These are phyloP conservation scores for Aspergillus alliaceus DNA, from an alignment of 2,329 filamentous ascomycete species.

Conservation along the genomic window DNA sequence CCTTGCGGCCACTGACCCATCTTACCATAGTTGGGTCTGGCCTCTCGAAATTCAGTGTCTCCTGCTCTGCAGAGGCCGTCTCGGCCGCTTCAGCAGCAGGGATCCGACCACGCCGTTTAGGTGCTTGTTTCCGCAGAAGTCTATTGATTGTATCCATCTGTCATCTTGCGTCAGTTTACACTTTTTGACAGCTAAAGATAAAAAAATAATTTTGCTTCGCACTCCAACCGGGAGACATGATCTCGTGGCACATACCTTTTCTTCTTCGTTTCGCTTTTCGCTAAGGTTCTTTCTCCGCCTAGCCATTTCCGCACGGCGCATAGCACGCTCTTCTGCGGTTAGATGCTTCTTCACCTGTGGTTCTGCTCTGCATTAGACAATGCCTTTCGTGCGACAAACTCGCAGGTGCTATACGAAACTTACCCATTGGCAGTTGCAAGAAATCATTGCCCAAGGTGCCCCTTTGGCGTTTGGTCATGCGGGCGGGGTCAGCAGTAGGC, in stretches of 20 bases:
- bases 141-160: constrained; percentile 68
- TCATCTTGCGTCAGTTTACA: constrained; percentile 15
- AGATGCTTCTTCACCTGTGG: constrained; percentile 72
- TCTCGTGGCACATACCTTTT: constrained; percentile 60
- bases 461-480: constrained; percentile 68
- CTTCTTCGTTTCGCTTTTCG: constrained; percentile 76
- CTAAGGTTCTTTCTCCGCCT: constrained; percentile 70
- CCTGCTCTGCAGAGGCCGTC: constrained; percentile 40
- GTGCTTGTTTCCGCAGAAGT: constrained; percentile 65
- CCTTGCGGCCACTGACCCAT: constrained; percentile 45
- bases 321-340: constrained; percentile 71
- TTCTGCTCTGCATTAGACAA: constrained; percentile 43
- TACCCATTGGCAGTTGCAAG: constrained; percentile 57
- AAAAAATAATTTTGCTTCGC: neutral
- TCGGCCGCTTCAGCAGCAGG: constrained; percentile 46
- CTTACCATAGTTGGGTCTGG: constrained; percentile 46
- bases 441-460: constrained; percentile 57
- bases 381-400: neutral
- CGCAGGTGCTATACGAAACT: constrained; percentile 12
- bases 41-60: constrained; percentile 37
- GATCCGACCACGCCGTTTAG: constrained; percentile 56
- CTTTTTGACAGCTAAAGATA: neutral
- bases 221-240: neutral
- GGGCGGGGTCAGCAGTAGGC: constrained; percentile 58
- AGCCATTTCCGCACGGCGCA: constrained; percentile 73